These are phyloP conservation scores for Coccomyxa subellipsoidea DNA, from an alignment of 163 green algal species.

Conservation along the genomic window DNA sequence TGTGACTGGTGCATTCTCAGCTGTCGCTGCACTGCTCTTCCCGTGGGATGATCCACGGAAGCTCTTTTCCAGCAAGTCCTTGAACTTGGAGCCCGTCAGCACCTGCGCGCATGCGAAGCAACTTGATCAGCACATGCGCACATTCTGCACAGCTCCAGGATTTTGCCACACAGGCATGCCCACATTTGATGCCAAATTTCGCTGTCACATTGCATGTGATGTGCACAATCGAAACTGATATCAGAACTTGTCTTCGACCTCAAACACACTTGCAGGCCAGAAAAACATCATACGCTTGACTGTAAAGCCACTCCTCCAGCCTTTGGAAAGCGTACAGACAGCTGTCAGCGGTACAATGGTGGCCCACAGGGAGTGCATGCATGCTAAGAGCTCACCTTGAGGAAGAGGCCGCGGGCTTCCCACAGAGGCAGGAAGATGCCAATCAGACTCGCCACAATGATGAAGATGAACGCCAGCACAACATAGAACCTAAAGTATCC, in stretches of 20 bases:
- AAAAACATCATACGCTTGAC: too few species aligned
- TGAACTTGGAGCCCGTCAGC: neutral
- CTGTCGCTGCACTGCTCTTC: too few species aligned
- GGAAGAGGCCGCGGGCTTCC: slow-evolving; percentile 45
- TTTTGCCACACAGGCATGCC: too few species aligned
- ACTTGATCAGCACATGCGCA: neutral
- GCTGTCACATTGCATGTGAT: too few species aligned
- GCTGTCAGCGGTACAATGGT: neutral
- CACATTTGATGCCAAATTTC: too few species aligned
- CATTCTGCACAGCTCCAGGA: neutral
- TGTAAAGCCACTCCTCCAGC: too few species aligned
- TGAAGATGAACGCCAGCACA: slow-evolving; percentile 14
- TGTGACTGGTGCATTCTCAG: too few species aligned
- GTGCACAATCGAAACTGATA: too few species aligned
- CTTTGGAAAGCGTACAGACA: too few species aligned
- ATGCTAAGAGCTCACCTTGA: slow-evolving; percentile 14
- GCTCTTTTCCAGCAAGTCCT: neutral
- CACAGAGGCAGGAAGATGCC: slow-evolving; percentile 77
- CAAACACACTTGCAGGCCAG: too few species aligned
- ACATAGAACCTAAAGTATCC: slow-evolving; percentile 72
- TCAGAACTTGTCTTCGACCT: too few species aligned
- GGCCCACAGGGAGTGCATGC: neutral
- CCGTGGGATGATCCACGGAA: neutral
- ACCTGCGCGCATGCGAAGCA: neutral
- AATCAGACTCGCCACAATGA: slow-evolving; percentile 55